Base-by-base conservation (phyloP, 345 rosid genomes). In the Leavenworthia alabamica region DNA sequence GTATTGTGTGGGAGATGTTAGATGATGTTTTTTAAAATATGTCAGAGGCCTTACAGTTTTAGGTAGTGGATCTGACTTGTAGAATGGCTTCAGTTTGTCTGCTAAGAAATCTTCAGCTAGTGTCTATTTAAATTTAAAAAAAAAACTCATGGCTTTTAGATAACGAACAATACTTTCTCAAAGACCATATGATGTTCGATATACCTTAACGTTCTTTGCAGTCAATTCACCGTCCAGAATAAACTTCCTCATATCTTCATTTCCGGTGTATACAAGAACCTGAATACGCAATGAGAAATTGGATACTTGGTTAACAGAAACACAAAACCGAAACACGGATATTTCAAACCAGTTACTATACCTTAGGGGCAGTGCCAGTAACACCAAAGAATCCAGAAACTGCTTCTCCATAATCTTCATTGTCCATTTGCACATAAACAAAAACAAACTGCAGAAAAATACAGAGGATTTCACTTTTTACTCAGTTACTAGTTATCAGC, bases 381-480 rank as follows among this genome's bases (percentile, higher is more conserved):
- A 93, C 73, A 65, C 97, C 97, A 71, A 87, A 93, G 74, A 87
- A 93, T 11, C 87, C 93, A 62, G 99, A 77, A 56, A 93, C 94
- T 35, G 94, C 90, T 75, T 76, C 83, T 75, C 97, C 99, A 57
- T 75, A 82, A 73, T 89, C 99, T 73, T 89, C 90, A 56, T 86
- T 85, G 56, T 89, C 97, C 90, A 82, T 69, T 74, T 89, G 90
- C 68, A 89, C 95, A 50, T 75, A 83, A 14, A 87, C 97, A 55
- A 84, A 93, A 64, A 93, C 76, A 73, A 89, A 79, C 97, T 93
- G 94, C 79, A 78, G 60, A 53, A 13, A 43, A 39, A 31, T 11
- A 45, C 42, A 53, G 39, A 67, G 28, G 45, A 48, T 63, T 53
- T 1, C 17, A 22, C 24, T 27, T 53, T 42, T 23, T 10, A 11